Conservation (phyloP, 176 grass and related monocot species). For the Musa beccarii region DNA sequence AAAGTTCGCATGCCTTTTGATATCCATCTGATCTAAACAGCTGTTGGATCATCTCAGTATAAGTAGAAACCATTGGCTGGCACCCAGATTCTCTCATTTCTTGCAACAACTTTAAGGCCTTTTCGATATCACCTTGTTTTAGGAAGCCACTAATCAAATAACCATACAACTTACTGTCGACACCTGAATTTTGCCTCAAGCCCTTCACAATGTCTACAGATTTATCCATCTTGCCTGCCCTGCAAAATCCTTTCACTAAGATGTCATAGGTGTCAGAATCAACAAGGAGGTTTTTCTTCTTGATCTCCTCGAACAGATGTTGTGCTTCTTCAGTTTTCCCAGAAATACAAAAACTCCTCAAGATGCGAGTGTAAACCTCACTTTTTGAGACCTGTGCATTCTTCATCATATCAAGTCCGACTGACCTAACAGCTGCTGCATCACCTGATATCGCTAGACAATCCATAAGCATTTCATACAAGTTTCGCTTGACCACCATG, state of each 20-base stretch:
- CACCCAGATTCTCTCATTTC: conserved; percentile 46
- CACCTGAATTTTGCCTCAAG: conserved; percentile 31
- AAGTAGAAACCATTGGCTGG: conserved; percentile 44
- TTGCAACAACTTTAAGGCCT: conserved; percentile 43
- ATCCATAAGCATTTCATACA: conserved; percentile 46
- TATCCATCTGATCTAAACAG: conserved; percentile 46
- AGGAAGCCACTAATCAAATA: conserved; percentile 63
- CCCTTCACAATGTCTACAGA: conserved; percentile 39
- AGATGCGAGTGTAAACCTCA: conserved; percentile 38
- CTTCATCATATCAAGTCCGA: conserved; percentile 65
- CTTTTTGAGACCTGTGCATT: conserved; percentile 35
- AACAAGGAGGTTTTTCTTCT: conserved; percentile 36
- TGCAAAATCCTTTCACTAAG: conserved; percentile 55
- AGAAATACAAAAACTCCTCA: conserved; percentile 49
- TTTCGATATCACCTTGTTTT: conserved; percentile 37
- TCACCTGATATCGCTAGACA: conserved; percentile 43
- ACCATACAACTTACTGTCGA: conserved; percentile 25
- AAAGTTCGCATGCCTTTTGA: conserved; percentile 46
- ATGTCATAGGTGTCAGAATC: conserved; percentile 32
- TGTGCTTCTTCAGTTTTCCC: conserved; percentile 53
- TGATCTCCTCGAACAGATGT: conserved; percentile 57
- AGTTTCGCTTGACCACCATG: conserved; percentile 23
- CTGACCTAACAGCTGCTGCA: conserved; percentile 31
- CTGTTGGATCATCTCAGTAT: conserved; percentile 74
- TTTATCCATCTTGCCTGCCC: conserved; percentile 44